Conservation (phyloP, 345 rosid genomes). For the Gossypium bickii region DNA sequence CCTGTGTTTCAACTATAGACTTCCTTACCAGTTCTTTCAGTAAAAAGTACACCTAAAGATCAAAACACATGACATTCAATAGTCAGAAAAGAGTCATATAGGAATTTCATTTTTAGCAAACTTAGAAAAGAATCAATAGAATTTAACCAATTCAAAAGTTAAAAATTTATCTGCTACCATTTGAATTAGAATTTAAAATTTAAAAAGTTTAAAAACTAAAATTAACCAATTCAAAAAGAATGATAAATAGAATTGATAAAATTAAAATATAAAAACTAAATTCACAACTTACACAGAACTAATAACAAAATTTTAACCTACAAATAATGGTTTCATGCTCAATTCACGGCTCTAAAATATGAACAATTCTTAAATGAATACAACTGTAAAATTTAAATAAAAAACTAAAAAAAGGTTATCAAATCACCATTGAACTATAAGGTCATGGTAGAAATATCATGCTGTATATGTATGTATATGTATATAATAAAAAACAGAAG, state of each 20-base stretch:
- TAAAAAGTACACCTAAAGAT: constrained; percentile 70
- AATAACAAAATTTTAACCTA: background rate
- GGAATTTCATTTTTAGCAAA: background rate
- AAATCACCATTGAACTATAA: background rate
- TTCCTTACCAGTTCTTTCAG: constrained; percentile 95
- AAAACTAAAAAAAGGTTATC: background rate
- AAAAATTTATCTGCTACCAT: no score
- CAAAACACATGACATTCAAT: background rate
- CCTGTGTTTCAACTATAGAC: constrained; percentile 91
- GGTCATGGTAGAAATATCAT: background rate
- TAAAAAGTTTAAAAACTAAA: no score
- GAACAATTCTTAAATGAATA: background rate
- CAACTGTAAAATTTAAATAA: background rate
- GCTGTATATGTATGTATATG: no score
- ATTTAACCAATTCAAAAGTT: background rate
- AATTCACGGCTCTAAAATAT: background rate
- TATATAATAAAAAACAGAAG: background rate
- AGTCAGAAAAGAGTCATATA: background rate
- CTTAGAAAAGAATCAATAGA: background rate
- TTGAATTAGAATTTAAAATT: no score
- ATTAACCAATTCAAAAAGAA: no score
- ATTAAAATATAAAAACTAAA: no score
- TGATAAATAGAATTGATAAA: no score
- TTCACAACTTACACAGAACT: no score
- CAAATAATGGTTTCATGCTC: background rate